These are phyloP conservation scores for Urochloa ruziziensis DNA, from an alignment of 176 grass and related monocot genomes.

Conservation along the genomic window DNA sequence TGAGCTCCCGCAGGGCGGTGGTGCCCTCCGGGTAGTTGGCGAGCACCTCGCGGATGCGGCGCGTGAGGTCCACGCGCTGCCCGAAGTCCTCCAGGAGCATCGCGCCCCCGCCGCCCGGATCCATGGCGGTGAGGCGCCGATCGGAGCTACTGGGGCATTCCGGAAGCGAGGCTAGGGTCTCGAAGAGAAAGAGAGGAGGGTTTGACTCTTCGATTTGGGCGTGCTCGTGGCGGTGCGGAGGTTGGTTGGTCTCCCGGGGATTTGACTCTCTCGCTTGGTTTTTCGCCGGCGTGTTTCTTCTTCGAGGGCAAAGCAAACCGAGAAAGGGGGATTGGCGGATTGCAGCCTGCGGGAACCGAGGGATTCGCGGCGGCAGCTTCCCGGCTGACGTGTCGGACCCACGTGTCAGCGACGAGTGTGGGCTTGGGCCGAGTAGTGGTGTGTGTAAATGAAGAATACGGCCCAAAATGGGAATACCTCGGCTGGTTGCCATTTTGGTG, in stretches of 20 bases:
- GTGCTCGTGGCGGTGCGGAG: slow-evolving; percentile 1
- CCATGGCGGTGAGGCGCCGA: slow-evolving; percentile 18
- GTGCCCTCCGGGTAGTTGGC: slow-evolving; percentile 93
- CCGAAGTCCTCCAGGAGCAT: slow-evolving; percentile 89
- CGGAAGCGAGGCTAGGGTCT: slow-evolving; percentile 22
- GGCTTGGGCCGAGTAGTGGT: neutral
- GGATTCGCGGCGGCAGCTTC: neutral
- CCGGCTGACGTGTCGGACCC: neutral
- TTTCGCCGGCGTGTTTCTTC: slow-evolving; percentile 16
- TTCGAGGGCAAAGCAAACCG: neutral
- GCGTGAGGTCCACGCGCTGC: slow-evolving; percentile 87
- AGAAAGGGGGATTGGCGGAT: neutral
- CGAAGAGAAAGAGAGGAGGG: neutral
- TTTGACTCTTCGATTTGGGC: slow-evolving; percentile 32
- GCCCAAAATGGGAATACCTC: too few species aligned
- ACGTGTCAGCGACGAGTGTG: neutral
- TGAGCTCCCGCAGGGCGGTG: slow-evolving; percentile 85
- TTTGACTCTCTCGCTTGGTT: slow-evolving; percentile 17
- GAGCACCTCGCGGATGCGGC: slow-evolving; percentile 90
- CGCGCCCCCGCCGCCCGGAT: slow-evolving; percentile 24
- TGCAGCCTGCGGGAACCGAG: neutral
- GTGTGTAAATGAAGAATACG: too few species aligned
- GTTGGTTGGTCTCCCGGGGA: slow-evolving; percentile 12
- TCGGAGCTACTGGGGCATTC: slow-evolving; percentile 31
- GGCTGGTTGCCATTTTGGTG: too few species aligned